phyloP scores from a whole-genome alignment of 164 flowering plant genomes.

The Nymphaea thermarum region DNA sequence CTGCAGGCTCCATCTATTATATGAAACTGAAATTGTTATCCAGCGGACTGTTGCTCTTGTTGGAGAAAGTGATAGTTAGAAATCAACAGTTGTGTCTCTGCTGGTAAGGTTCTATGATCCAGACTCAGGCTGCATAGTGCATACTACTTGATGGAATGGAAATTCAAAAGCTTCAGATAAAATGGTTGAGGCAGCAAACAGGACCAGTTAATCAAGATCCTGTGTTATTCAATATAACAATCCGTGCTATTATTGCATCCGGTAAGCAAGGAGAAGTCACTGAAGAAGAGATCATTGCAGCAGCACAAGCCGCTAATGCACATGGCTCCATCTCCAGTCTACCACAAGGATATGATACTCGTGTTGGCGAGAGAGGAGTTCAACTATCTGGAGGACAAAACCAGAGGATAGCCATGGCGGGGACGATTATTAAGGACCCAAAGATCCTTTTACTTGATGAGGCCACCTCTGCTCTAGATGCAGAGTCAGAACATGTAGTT shows the following conservation, averaged over 20 bases:
- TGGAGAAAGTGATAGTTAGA: slow-evolving; percentile 22
- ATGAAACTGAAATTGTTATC: background rate
- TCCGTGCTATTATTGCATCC: slow-evolving; percentile 16
- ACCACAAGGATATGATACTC: slow-evolving; percentile 15
- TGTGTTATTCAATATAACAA: slow-evolving; percentile 14
- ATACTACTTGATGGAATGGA: slow-evolving; percentile 46
- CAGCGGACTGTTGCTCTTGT: slow-evolving; percentile 15
- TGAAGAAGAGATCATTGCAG: slow-evolving; percentile 15
- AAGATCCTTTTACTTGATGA: slow-evolving; percentile 15
- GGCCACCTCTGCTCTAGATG: slow-evolving; percentile 19
- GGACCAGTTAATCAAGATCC: slow-evolving; percentile 71
- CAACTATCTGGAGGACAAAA: slow-evolving; percentile 20
- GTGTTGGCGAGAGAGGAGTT: slow-evolving; percentile 16
- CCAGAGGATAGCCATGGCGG: slow-evolving; percentile 18
- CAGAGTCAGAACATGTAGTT: slow-evolving; percentile 17
- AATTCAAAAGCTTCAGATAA: slow-evolving; percentile 34
- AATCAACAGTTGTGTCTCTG: slow-evolving; percentile 41
- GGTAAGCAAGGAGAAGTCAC: slow-evolving; percentile 16
- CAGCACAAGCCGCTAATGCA: slow-evolving; percentile 17
- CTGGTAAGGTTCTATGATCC: slow-evolving; percentile 52
- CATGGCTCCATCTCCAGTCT: slow-evolving; percentile 17
- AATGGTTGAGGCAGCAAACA: slow-evolving; percentile 68
- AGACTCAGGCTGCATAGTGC: slow-evolving; percentile 27
- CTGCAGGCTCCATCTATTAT: background rate
- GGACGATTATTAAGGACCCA: slow-evolving; percentile 13